A percentile compares a stretch with the other conserved stretches of the same genome.
Evolutionary conservation across 768 basidiomycete genomes (phyloP).

Genomic region (Hypsizygus marmoreus): DNA sequence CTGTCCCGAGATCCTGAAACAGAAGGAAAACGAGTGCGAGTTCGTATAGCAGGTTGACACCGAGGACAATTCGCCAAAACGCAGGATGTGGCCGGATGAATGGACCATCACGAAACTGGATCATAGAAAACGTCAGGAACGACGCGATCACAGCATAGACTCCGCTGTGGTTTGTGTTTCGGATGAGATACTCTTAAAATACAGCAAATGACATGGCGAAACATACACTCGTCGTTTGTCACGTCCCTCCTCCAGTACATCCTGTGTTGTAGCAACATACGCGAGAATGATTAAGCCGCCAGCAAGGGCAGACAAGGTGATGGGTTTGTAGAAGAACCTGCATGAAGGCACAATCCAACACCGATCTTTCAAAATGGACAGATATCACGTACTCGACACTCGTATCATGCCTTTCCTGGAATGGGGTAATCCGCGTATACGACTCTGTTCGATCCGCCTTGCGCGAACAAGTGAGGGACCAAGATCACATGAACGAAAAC

Average conservation of each 20-base stretch:
- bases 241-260: conserved; percentile 80
- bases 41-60: conserved; percentile 83
- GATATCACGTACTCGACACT: conserved; percentile 70
- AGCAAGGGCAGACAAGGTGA: conserved; percentile 75
- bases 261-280: conserved; percentile 81
- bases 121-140: conserved; percentile 81
- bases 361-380: conserved; percentile 9
- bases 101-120: conserved; percentile 89
- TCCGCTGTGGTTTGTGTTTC: conserved; percentile 48
- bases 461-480: conserved; percentile 18
- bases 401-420: conserved; percentile 82
- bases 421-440: conserved; percentile 81
- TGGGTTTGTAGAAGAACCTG: conserved; percentile 86
- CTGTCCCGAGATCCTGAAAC: conserved; percentile 81
- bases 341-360: conserved; percentile 9
- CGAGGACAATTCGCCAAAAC: conserved; percentile 80
- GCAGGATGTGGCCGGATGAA: conserved; percentile 88
- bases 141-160: conserved; percentile 72
- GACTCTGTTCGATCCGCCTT: conserved; percentile 84
- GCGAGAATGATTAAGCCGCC: conserved; percentile 68
- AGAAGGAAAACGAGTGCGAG: conserved; percentile 81
- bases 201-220: no score
- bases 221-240: conserved; percentile 82
- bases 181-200: conserved; percentile 4
- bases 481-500: conserved; percentile 18